Base-by-base conservation (phyloP, 768 basidiomycete genomes). In the Paxillus rubicundulus region DNA sequence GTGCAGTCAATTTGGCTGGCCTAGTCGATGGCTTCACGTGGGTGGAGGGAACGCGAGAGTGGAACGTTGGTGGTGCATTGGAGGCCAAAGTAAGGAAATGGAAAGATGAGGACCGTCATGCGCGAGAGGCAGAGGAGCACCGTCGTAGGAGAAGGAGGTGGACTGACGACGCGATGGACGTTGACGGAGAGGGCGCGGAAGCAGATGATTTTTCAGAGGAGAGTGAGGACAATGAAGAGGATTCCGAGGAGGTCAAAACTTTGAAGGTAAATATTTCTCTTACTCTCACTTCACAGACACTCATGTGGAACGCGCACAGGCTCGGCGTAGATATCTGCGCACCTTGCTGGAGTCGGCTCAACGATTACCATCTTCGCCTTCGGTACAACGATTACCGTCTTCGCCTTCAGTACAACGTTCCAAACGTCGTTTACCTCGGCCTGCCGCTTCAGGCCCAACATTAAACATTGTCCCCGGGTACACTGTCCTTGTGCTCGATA, bases 401-500 rank as follows among this genome's bases (percentile, higher is more conserved):
- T 49, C 63, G 5, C 52, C 64, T 41, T 62, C 57, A 58, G 65
- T 58, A 42, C 53, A 70, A 48, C 64, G 68, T 44, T 48, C 69
- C 43, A 64, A 54, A 61, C 57, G 64, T 54, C 53, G 56, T 50
- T 34, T 65, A 36, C 61, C 67, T 28, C 68, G 67, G 51, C 57
- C 65, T 16, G 55, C 61, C 27, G 67, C 65, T 18, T 64, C 68
- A 5, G 77, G 69, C 13, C 72, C 77, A 12, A 69, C 72, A 9
- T 67, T 89, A 16, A 72, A 74, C 44, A 80, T 92, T 58, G 73
- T 89, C 6, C 79, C 90, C 3, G 96, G 96, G 2, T 97, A 93
- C 70, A 92, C 92, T 10, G 76, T 88, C 41, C 86, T 99, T 52
- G 86, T 99, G 27, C 75, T 96, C 63, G 96, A 98, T 70, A 98